These are phyloP conservation scores for Seiridium unicorne DNA, from an alignment of 2,329 filamentous ascomycete species.

Conservation along the genomic window DNA sequence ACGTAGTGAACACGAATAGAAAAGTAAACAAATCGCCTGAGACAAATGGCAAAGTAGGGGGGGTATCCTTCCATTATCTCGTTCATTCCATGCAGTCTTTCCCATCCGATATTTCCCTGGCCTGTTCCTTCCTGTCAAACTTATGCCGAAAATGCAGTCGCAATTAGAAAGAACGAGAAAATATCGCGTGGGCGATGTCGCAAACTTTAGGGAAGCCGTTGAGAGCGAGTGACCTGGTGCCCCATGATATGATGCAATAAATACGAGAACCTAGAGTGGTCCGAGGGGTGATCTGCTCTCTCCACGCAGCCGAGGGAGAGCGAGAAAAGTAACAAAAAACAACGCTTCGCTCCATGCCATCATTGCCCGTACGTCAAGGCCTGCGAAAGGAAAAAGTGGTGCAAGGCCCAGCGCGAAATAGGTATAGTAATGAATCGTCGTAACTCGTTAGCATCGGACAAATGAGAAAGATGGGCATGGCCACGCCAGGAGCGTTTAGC, in stretches of 20 bases:
- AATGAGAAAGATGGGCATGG: constrained; percentile 17
- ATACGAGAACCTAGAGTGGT: background rate
- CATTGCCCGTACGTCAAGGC: constrained; percentile 14
- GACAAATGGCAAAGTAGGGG: constrained; percentile 23
- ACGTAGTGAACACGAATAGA: constrained; percentile 27
- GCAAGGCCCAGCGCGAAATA: background rate
- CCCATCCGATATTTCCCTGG: constrained; percentile 11
- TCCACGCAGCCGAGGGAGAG: constrained; percentile 9
- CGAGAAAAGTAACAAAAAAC: constrained; percentile 14
- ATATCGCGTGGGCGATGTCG: constrained; percentile 32
- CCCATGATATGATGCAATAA: constrained; percentile 19
- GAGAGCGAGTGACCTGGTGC: constrained; percentile 32
- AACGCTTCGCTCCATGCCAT: constrained; percentile 27
- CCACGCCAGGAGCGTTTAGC: constrained; percentile 25
- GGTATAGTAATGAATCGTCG: constrained; percentile 26
- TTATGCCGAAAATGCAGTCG: constrained; percentile 7
- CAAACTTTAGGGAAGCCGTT: constrained; percentile 29
- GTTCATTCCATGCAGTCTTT: constrained; percentile 31
- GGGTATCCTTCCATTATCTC: constrained; percentile 33
- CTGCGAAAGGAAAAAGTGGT: constrained; percentile 17
- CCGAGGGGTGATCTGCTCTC: background rate
- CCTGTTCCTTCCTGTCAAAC: constrained; percentile 18
- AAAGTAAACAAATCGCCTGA: constrained; percentile 11
- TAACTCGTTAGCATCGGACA: constrained; percentile 32
- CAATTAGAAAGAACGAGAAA: constrained; percentile 16